phyloP scores from a whole-genome alignment of 257 asterid genomes.

The Capsicum pubescens region DNA sequence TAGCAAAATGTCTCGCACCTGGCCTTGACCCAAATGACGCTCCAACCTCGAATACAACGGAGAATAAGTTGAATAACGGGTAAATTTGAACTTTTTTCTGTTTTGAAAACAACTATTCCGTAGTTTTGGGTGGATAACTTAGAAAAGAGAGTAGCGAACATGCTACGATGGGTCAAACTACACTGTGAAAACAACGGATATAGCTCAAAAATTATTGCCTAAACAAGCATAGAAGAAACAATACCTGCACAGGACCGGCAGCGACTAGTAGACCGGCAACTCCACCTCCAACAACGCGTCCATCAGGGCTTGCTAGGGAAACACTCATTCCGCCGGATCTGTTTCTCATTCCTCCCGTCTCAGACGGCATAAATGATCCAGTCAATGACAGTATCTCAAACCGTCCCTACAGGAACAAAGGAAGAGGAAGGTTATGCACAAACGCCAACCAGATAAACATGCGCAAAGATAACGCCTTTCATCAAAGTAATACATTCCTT shows the following conservation, averaged over 20 bases:
- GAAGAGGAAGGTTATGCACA: not conserved
- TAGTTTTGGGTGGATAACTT: not conserved
- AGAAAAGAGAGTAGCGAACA: conserved; percentile 1
- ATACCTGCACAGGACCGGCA: conserved; percentile 86
- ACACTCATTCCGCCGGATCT: conserved; percentile 97
- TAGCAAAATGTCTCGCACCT: not conserved
- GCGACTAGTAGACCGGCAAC: conserved; percentile 93
- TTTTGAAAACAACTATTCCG: not conserved
- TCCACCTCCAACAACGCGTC: conserved; percentile 95
- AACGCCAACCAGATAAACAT: not conserved
- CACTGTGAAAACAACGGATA: not conserved
- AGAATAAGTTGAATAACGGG: not conserved
- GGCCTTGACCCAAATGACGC: not conserved
- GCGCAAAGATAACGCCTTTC: not conserved
- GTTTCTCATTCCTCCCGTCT: conserved; percentile 85
- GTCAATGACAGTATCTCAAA: conserved; percentile 91
- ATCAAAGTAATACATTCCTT: not conserved
- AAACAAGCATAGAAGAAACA: not conserved
- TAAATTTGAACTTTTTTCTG: not conserved
- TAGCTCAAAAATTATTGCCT: not conserved
- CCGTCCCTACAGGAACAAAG: conserved; percentile 59
- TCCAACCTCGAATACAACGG: not conserved
- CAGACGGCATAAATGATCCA: conserved; percentile 89
- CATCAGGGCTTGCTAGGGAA: conserved; percentile 90
- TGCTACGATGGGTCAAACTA: not conserved